Base-by-base conservation (phyloP, 2,329 filamentous ascomycete species). In the Diaporthe velutina region DNA sequence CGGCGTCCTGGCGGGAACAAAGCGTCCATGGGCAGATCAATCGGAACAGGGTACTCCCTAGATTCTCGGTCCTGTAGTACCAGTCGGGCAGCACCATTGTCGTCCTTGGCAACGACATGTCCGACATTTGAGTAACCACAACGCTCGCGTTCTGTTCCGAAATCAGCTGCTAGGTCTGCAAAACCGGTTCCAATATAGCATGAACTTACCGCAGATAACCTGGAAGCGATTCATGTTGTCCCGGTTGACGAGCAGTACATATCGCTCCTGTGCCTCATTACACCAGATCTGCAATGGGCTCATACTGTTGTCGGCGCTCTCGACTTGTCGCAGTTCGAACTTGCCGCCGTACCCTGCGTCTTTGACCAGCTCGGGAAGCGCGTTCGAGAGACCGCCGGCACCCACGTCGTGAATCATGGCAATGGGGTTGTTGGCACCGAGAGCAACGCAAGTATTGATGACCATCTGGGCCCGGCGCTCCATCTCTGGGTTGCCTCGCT, bases 251-350 rank as follows among this genome's bases (percentile, higher is more conserved):
- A 97, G 92, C 79, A 99, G 87, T 10, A 99, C 97, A 80, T 99
- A 99, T 82, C 97, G 90, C 84, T 99, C 97, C 82, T 99, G 97
- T 0, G 97, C 95, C 83, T 98, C 96, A 79, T 96, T 98, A 84
- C 97, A 98, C 96, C 96, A 98, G 61, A 99, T 98, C 82, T 98
- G 95, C 74, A 99, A 90, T 28, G 97, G 97, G 80, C 95, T 98
- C 94, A 99, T 96, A 81, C 95, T 93, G 77, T 89, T 91, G 83
- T 98, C 97, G 2, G 95, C 94, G 82, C 91, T 98, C 82, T 98
- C 95, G 50, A 99, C 90, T 80, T 98, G 95, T 77, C 97, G 92
- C n/a, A 99, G 89, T 84, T 99, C 96, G 78, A 99, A 98, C 60
- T 91, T 93, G 68, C 96, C 97, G 73, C 97, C 97, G 71, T 95